Percentiles rank a stretch among this genome's conserved stretches.
Evolutionary conservation across 805 yeast genomes (phyloP).

Genomic region (Cyberlindnera mississippiensis): DNA sequence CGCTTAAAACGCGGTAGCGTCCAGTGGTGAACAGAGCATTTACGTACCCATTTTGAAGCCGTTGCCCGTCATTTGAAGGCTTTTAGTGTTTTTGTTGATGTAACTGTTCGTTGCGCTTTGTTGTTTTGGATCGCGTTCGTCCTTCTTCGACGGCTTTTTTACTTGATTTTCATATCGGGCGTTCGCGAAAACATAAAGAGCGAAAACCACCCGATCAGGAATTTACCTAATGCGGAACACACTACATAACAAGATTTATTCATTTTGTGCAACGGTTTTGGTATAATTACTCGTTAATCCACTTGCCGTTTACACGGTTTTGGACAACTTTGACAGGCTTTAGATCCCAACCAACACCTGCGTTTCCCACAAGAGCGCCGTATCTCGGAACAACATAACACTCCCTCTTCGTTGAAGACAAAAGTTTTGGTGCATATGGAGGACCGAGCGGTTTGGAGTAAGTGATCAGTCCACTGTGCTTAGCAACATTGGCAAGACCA

Average conservation of each 20-base stretch:
- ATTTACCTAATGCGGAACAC: neutral
- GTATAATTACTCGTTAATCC: conserved; percentile 59
- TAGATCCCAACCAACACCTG: conserved; percentile 89
- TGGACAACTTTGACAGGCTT: conserved; percentile 78
- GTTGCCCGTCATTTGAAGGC: conserved; percentile 5
- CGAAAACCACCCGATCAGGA: neutral
- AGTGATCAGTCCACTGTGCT: conserved; percentile 64
- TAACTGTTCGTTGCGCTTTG: neutral
- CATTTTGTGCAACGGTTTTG: too few species aligned
- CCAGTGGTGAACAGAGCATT: too few species aligned
- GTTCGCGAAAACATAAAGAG: conserved; percentile 1
- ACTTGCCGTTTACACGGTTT: conserved; percentile 58
- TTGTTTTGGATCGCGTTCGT: conserved; percentile 2
- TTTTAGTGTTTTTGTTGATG: neutral
- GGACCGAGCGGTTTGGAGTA: conserved; percentile 91
- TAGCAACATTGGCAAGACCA: conserved; percentile 75
- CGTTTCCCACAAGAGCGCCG: conserved; percentile 80
- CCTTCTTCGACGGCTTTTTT: neutral
- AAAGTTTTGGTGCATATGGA: conserved; percentile 76
- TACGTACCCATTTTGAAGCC: conserved; percentile 12
- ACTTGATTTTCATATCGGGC: neutral
- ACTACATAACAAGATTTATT: neutral
- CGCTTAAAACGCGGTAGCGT: too few species aligned
- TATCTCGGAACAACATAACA: conserved; percentile 89
- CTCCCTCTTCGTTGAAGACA: conserved; percentile 66